Evolutionary conservation across 2,329 filamentous ascomycete species (phyloP), one percentile per base, ranked within the genome.

Genomic region (Fulvia fulva): DNA sequence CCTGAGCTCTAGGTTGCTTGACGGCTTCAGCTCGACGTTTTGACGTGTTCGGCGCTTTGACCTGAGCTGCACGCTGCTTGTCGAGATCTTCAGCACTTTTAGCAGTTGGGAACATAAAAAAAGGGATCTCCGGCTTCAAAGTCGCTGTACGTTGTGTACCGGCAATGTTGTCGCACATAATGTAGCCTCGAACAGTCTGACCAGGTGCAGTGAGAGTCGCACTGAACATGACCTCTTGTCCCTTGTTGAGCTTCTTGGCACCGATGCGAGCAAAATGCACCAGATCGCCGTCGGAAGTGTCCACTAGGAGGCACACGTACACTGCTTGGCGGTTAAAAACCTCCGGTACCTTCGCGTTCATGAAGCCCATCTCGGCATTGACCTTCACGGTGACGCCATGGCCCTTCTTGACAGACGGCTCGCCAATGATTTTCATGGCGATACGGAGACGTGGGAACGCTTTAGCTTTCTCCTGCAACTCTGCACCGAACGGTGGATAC

Each of bases 161-260:
- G 60, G 83, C 84, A 66, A 97, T 88, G 45, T 91, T 87, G 74
- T 97, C 93, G 64, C 92, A 97, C 72, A 90, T 89, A 51, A 92
- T 79, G 68, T 87, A 84, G 60, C 86, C 90, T 23, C 80, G 80
- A 32, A 94, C 82, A 2, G 80, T 75, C 57, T 87, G 83, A 19
- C 83, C 80, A 0, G 77, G 70, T 4, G 76, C 76, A 1, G 73
- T 80, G 21, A 91, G 70, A 0, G 82, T 75, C 0, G 86, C 82
- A 21, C 75, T 82, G 62, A 88, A 87, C 0, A 78, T 73, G 1
- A 91, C 69, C 9, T 86, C 81, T 23, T 87, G 82, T 0, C 81
- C 81, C 5, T 78, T 80, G n/a, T 81, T 78, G 8, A 96, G 71
- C 60, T 84, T 87, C 61, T 77, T 83, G 6, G 89, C 83, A 68